Evolutionary conservation across 1,284 basidiomycete species (phyloP), one percentile per base, ranked within the genome.

Genomic region (Tilletia walkeri): DNA sequence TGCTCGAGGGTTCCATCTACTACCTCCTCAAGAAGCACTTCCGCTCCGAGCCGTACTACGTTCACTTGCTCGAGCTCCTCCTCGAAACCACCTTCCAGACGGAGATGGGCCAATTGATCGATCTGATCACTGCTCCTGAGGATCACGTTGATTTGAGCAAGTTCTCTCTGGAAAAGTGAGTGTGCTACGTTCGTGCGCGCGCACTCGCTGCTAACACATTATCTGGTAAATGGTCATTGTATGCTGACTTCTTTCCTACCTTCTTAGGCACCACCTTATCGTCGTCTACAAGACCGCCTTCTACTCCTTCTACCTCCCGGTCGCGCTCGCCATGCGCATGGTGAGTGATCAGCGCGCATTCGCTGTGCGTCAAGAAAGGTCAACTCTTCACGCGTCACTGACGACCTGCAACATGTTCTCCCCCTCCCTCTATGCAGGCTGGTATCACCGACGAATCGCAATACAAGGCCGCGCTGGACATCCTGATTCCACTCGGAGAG

Each of bases 301-400:
- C 86, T 99, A 99, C 86, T 97, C 94, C 39, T 99, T 98, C 88
- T 97, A 98, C 87, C 92, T 99, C 73, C 94, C 96, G 69, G 94
- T 98, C 75, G 95, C 95, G 6, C 90, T 95, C 72, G 94, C 94
- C 30, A 91, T 99, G 90, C 89, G 90, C 83, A 86, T 88, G 84
- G 86, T 84, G 48, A 71, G 83, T 75, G n/a, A 48, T 49, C 30
- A 65, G 48, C 41, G 20, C 56, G 18, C 9, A 6, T 16, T 73
- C 67, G 7, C 67, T 50, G 5, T 53, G 20, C 20, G 34, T 38
- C 50, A 53, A 36, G 7, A 10, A 49, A 53, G 10, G 20, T 9
- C 10, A 67, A 16, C 39, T 67, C 10, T n/a, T 30, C 18, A 54
- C 10, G 2, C 47, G 24, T n/a, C 20, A 18, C 65, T 56, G 18